Evolutionary conservation across 192 early-diverging fungal species (phyloP).

Genomic region (Umbelopsis isabellina): DNA sequence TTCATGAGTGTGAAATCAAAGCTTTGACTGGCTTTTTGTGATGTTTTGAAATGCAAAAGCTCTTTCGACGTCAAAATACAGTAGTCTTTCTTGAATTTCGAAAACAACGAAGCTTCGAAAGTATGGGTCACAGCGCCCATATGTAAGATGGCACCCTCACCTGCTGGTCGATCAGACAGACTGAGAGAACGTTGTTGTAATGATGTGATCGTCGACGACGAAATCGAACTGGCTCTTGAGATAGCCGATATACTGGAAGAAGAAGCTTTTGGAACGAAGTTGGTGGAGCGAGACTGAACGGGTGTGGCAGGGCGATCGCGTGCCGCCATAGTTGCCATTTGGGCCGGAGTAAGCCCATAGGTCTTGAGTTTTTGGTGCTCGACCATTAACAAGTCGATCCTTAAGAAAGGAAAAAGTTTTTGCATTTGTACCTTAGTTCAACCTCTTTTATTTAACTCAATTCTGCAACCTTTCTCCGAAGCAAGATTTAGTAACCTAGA

Average conservation of each 20-base stretch:
- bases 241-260: neutral
- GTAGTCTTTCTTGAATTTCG: slow-evolving; percentile 23
- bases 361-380: neutral
- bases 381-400: neutral
- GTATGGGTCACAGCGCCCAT: slow-evolving; percentile 8
- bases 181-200: slow-evolving; percentile 5
- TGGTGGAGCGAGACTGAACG: neutral
- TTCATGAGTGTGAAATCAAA: slow-evolving; percentile 19
- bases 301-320: neutral
- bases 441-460: no score
- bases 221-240: neutral
- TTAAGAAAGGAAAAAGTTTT: neutral
- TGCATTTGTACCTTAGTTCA: no score
- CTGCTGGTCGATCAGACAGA: neutral
- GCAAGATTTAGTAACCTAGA: no score
- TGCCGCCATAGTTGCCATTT: neutral
- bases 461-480: no score
- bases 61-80: slow-evolving; percentile 18
- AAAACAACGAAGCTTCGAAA: neutral
- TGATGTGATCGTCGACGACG: neutral
- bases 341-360: neutral
- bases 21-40: slow-evolving; percentile 14
- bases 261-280: neutral
- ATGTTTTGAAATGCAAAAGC: slow-evolving; percentile 30
- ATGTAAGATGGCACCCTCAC: neutral